Evolutionary conservation across 2,329 filamentous ascomycete species (phyloP), one percentile per base, ranked within the genome.

Genomic region (Arthrinium puccinioides): DNA sequence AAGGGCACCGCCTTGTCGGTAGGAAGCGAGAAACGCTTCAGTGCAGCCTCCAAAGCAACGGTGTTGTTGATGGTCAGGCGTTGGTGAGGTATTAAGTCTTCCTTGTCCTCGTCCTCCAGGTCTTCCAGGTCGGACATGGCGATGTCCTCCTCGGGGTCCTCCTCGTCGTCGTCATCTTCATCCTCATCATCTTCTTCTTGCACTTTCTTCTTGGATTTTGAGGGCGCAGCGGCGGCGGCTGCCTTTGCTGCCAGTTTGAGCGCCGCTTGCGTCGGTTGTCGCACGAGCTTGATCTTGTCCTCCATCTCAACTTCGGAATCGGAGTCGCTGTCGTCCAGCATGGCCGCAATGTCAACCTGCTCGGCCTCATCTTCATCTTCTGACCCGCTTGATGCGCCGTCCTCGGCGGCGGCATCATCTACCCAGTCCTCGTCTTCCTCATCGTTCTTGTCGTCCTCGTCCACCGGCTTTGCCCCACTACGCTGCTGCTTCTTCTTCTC

Each of bases 41-140:
- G 74, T 10, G 87, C 80, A 49, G 85, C 72, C 47, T 79, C 76
- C 36, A 98, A 84, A 23, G 90, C 92, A 47, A 85, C 72, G 37
- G 85, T 89, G 69, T 98, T 98, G 75, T 98, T 96, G 68, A 97
- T 97, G 37, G 89, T 96, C 48, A 96, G 81, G 52, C 88, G 85
- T 59, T 92, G 87, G 65, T 94, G 85, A 13, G 88, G 87, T 44
- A 94, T 79, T 27, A 95, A 76, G 55, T 95, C 89, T 62, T 86
- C 86, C 52, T 79, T 83, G 52, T 94, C 88, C 45, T 86, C 84
- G 15, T 85, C 87, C 37, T 84, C 67, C 20, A 80, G 66, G 36
- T 86, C 85, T 52, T 86, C 84, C 36, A 92, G 80, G 52, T 96
- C 89, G 21, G 87, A 94, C 46, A 95, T 76, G 4, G 89, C 83